Evolutionary conservation across 768 basidiomycete genomes (phyloP).

Genomic region (Rhodotorula taiwanensis): DNA sequence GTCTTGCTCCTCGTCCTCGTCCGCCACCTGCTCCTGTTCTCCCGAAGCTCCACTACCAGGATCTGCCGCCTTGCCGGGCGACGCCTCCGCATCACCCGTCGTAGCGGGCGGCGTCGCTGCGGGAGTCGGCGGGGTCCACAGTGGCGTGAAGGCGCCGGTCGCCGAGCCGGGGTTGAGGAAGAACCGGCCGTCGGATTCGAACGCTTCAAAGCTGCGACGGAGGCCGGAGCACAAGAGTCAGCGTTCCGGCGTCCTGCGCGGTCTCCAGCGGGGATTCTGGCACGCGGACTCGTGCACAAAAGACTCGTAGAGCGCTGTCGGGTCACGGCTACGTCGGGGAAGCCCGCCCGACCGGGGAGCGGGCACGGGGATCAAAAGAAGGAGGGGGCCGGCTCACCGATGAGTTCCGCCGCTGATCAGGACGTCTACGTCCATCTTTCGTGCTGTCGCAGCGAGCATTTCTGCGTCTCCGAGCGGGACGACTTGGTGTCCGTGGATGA

Average conservation of each 20-base stretch:
- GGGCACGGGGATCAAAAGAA: not conserved
- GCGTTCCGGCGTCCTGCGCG: not conserved
- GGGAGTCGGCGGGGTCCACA: not conserved
- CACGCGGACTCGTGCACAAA: too few species aligned
- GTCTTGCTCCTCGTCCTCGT: not conserved
- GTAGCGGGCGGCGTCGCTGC: not conserved
- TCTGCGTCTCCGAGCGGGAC: constrained; percentile 88
- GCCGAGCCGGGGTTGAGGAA: constrained; percentile 94
- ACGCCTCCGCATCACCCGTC: too few species aligned
- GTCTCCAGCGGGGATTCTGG: too few species aligned
- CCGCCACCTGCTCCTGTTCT: not conserved
- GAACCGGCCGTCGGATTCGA: constrained; percentile 83
- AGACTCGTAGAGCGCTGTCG: too few species aligned
- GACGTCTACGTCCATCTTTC: constrained; percentile 98
- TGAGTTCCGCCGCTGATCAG: constrained; percentile 90
- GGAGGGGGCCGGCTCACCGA: constrained; percentile 54
- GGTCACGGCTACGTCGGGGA: too few species aligned
- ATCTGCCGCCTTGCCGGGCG: too few species aligned
- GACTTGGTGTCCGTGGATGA: constrained; percentile 89
- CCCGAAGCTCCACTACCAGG: too few species aligned
- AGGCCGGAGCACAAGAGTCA: not conserved
- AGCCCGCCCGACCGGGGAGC: too few species aligned
- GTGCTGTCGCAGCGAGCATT: constrained; percentile 74
- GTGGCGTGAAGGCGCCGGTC: constrained; percentile 63
- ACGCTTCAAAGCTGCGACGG: constrained; percentile 71